A percentile compares a stretch with the other conserved stretches of the same genome.
phyloP scores from a whole-genome alignment of 2,329 filamentous ascomycete species.

The Fusarium sublunatum region DNA sequence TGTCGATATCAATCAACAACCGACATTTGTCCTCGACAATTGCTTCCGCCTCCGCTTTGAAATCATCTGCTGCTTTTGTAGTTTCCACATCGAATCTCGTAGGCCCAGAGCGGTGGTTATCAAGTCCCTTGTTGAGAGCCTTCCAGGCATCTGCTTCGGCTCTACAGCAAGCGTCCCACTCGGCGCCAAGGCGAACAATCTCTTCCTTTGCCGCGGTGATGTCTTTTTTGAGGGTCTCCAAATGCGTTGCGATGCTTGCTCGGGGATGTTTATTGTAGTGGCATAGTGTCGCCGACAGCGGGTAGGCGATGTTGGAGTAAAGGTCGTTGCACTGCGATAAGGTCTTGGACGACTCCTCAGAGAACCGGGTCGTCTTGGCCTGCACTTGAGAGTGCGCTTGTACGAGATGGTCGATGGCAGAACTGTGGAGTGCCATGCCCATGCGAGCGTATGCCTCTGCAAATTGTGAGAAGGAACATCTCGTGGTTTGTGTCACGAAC shows the following conservation, averaged over 20 bases:
- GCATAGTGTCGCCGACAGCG: conserved; percentile 50
- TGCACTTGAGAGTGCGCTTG: conserved; percentile 41
- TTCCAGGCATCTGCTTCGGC: conserved; percentile 38
- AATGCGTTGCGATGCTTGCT: conserved; percentile 45
- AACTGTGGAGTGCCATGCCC: conserved; percentile 21
- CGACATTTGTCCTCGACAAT: conserved; percentile 39
- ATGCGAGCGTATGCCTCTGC: conserved; percentile 43
- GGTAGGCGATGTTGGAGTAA: conserved; percentile 50
- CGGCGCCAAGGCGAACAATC: conserved; percentile 33
- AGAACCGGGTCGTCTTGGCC: conserved; percentile 37
- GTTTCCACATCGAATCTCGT: not conserved
- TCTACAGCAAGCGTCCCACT: conserved; percentile 45
- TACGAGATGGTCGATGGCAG: conserved; percentile 33
- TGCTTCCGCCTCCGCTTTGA: conserved; percentile 39
- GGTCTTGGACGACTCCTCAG: conserved; percentile 23
- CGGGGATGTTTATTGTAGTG: conserved; percentile 37
- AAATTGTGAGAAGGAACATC: not conserved
- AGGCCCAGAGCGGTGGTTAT: not conserved
- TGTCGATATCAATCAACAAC: conserved; percentile 46
- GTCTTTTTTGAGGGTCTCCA: conserved; percentile 38
- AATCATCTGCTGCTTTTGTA: not conserved
- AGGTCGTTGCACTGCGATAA: conserved; percentile 37
- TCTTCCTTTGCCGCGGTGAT: conserved; percentile 42
- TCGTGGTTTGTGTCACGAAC: not conserved
- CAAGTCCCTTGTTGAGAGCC: conserved; percentile 12